A percentile compares a stretch with the other conserved stretches of the same genome.
phyloP scores from a whole-genome alignment of 495 filamentous ascomycete species.

The Daldinia grandis region DNA sequence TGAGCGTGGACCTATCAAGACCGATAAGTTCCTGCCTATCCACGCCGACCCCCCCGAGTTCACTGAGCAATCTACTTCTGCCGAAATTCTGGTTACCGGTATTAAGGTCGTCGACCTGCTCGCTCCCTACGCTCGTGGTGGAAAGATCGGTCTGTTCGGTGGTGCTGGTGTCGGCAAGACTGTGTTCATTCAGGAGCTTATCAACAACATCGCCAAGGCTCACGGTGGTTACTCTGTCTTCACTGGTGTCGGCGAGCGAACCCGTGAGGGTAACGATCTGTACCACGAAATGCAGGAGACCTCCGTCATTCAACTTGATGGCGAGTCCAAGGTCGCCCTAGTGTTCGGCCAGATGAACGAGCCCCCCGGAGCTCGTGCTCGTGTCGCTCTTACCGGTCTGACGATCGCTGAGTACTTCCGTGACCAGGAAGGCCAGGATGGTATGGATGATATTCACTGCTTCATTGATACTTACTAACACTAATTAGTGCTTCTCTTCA shows the following conservation, averaged over 20 bases:
- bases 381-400: slow-evolving; percentile 94
- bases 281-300: slow-evolving; percentile 99
- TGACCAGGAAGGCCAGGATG: slow-evolving; percentile 97
- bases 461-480: slow-evolving; percentile 17
- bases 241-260: slow-evolving; percentile 99
- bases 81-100: slow-evolving; percentile 97
- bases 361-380: slow-evolving; percentile 98
- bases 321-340: slow-evolving; percentile 98
- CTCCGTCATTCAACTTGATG: slow-evolving; percentile 97
- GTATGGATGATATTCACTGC: slow-evolving; percentile 46
- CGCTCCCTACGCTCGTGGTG: slow-evolving; percentile 99
- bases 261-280: slow-evolving; percentile 99
- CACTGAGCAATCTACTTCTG: slow-evolving; percentile 91
- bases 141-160: slow-evolving; percentile 99
- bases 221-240: slow-evolving; percentile 99
- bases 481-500: slow-evolving; percentile 86
- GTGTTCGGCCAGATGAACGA: slow-evolving; percentile 99
- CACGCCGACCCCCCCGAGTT: slow-evolving; percentile 93
- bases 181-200: slow-evolving; percentile 99
- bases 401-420: slow-evolving; percentile 97
- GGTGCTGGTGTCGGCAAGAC: slow-evolving; percentile 99
- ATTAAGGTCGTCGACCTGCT: slow-evolving; percentile 99
- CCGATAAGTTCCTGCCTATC: slow-evolving; percentile 84
- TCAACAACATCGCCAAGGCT: slow-evolving; percentile 99
- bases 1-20: slow-evolving; percentile 97